A percentile compares a stretch with the other conserved stretches of the same genome.
Evolutionary conservation across 1,284 basidiomycete species (phyloP).

Genomic region (Neotropicomus parvogracilis): DNA sequence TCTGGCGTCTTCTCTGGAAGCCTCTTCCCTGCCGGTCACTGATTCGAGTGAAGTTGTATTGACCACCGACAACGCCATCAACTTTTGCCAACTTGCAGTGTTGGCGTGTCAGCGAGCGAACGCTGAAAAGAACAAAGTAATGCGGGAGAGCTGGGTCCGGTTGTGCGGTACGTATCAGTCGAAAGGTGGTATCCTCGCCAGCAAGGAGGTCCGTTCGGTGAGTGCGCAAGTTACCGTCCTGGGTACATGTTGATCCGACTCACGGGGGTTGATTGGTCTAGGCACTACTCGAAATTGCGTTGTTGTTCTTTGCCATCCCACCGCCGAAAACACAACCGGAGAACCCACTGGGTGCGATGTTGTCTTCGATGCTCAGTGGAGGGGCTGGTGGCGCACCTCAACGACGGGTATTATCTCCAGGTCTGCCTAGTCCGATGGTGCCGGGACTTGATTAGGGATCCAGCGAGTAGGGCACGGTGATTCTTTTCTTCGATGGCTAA

Average conservation of each 20-base stretch:
- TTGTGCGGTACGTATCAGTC: slow-evolving; percentile 80
- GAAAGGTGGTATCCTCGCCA: slow-evolving; percentile 55
- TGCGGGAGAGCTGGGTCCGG: slow-evolving; percentile 78
- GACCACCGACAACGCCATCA: slow-evolving; percentile 71
- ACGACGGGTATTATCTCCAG: slow-evolving; percentile 42
- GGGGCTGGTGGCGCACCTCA: slow-evolving; percentile 37
- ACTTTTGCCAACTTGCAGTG: slow-evolving; percentile 86
- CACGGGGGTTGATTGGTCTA: slow-evolving; percentile 19
- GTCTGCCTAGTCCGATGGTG: slow-evolving; percentile 28
- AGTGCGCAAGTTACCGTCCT: slow-evolving; percentile 24
- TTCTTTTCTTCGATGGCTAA: slow-evolving; percentile 11
- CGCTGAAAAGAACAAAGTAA: slow-evolving; percentile 65
- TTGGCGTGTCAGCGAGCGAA: slow-evolving; percentile 80
- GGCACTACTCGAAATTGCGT: slow-evolving; percentile 53
- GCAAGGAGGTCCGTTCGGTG: slow-evolving; percentile 74
- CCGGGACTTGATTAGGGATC: slow-evolving; percentile 38
- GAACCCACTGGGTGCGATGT: slow-evolving; percentile 81
- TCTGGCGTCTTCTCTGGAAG: slow-evolving; percentile 41
- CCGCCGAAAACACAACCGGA: slow-evolving; percentile 63
- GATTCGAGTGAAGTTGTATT: slow-evolving; percentile 64
- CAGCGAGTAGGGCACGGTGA: background rate
- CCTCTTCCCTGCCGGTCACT: slow-evolving; percentile 40
- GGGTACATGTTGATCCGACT: background rate
- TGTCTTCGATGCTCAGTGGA: slow-evolving; percentile 79
- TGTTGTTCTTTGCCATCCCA: slow-evolving; percentile 79